A percentile compares a stretch with the other conserved stretches of the same genome.
phyloP scores from a whole-genome alignment of 2,329 filamentous ascomycete species.

The Massarina eburnea region DNA sequence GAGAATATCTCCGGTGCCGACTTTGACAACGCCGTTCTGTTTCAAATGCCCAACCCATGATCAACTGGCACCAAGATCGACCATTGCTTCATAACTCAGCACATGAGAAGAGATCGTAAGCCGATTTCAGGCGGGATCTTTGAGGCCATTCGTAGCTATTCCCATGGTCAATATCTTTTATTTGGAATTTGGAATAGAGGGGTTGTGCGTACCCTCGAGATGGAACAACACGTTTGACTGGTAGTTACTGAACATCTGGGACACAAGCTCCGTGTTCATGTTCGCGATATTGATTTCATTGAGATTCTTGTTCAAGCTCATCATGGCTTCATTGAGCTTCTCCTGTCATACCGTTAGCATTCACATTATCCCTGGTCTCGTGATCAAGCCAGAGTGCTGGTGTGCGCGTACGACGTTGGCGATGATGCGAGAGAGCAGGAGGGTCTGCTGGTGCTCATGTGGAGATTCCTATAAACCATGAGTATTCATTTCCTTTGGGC shows the following conservation, averaged over 20 bases:
- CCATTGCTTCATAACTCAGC: no score
- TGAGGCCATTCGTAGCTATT: slow-evolving; percentile 4
- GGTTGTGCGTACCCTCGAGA: slow-evolving; percentile 71
- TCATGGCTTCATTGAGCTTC: slow-evolving; percentile 92
- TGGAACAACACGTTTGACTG: slow-evolving; percentile 97
- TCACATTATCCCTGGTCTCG: neutral
- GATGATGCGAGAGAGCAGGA: slow-evolving; percentile 92
- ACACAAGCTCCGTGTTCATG: slow-evolving; percentile 97
- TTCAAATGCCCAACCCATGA: no score
- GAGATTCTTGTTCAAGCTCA: slow-evolving; percentile 89
- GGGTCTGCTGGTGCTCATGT: slow-evolving; percentile 94
- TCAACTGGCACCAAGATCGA: no score
- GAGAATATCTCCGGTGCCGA: no score
- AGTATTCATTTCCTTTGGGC: neutral
- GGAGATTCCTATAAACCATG: slow-evolving; percentile 73
- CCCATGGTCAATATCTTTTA: neutral
- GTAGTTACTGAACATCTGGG: slow-evolving; percentile 99
- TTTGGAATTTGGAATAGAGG: no score
- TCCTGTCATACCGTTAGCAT: slow-evolving; percentile 61
- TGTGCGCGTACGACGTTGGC: slow-evolving; percentile 79
- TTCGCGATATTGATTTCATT: slow-evolving; percentile 98
- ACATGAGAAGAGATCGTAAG: no score
- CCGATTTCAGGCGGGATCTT: slow-evolving; percentile 5
- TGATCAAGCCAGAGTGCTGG: neutral
- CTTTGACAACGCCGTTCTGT: no score